A percentile compares a stretch with the other conserved stretches of the same genome.
Conservation (phyloP, 257 asterid species). For the Nicotiana sylvestris region DNA sequence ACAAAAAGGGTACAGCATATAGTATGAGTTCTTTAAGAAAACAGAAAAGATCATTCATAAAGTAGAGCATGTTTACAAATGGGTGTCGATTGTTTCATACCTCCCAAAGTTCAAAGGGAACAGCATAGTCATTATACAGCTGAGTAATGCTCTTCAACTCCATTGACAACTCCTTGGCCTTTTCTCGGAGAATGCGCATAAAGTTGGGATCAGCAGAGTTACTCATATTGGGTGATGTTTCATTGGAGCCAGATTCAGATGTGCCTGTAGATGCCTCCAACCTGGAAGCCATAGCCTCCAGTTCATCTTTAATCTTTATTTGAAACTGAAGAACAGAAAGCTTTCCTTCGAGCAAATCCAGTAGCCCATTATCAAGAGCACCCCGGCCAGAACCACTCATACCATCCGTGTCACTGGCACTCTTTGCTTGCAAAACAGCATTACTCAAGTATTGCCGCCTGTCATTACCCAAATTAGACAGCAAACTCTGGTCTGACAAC, state of each 20-base stretch:
- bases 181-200: constrained; percentile 37
- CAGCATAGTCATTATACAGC: constrained; percentile 91
- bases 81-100: constrained; percentile 31
- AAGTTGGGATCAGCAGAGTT: constrained; percentile 33
- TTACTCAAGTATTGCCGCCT: constrained; percentile 97
- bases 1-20: not conserved
- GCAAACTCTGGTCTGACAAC: constrained; percentile 5
- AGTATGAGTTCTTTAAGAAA: not conserved
- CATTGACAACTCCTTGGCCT: constrained; percentile 70
- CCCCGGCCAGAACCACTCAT: constrained; percentile 47
- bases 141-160: constrained; percentile 90
- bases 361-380: constrained; percentile 74
- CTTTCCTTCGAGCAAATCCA: constrained; percentile 94
- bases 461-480: constrained; percentile 32
- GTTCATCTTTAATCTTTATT: constrained; percentile 78
- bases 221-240: constrained; percentile 32
- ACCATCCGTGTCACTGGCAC: constrained; percentile 57
- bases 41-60: not conserved
- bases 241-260: constrained; percentile 41
- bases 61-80: not conserved
- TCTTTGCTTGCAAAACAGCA: constrained; percentile 99
- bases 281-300: constrained; percentile 65
- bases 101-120: constrained; percentile 96
- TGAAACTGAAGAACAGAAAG: constrained; percentile 96
- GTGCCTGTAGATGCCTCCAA: constrained; percentile 49